A percentile compares a stretch with the other conserved stretches of the same genome.
Conservation (phyloP, 345 rosid genomes). For the Camelina sativa region DNA sequence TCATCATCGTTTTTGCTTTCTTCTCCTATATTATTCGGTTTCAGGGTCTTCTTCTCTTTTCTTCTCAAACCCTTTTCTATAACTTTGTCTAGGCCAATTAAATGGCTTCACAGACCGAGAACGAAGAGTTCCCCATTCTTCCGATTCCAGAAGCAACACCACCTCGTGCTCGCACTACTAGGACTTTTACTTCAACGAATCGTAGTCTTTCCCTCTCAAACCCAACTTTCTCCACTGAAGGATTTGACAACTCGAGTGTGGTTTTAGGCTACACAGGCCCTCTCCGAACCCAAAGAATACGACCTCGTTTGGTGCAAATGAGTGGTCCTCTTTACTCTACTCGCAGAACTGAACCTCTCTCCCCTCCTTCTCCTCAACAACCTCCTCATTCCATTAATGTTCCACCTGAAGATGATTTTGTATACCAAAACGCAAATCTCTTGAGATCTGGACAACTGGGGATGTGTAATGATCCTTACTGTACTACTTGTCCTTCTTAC, state of each 20-base stretch:
- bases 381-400: conserved; percentile 22
- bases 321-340: conserved; percentile 67
- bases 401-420: conserved; percentile 44
- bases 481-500: conserved; percentile 83
- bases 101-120: conserved; percentile 23
- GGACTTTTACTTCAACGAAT: conserved; percentile 47
- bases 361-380: neutral
- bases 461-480: conserved; percentile 88
- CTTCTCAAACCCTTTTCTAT: too few relatives aligned
- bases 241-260: conserved; percentile 50
- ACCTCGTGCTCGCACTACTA: conserved; percentile 25
- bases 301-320: conserved; percentile 53
- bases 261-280: conserved; percentile 82
- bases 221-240: conserved; percentile 53
- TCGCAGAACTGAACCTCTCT: conserved; percentile 47
- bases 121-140: conserved; percentile 27
- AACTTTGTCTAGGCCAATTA: neutral
- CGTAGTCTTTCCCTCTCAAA: conserved; percentile 67
- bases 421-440: conserved; percentile 58
- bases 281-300: conserved; percentile 60
- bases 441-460: conserved; percentile 85
- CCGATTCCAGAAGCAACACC: conserved; percentile 36
- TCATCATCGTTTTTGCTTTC: neutral
- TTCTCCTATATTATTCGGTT: neutral
- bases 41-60: neutral